phyloP scores from a whole-genome alignment of 208 protist genomes.

The Naegleria gruberi region DNA sequence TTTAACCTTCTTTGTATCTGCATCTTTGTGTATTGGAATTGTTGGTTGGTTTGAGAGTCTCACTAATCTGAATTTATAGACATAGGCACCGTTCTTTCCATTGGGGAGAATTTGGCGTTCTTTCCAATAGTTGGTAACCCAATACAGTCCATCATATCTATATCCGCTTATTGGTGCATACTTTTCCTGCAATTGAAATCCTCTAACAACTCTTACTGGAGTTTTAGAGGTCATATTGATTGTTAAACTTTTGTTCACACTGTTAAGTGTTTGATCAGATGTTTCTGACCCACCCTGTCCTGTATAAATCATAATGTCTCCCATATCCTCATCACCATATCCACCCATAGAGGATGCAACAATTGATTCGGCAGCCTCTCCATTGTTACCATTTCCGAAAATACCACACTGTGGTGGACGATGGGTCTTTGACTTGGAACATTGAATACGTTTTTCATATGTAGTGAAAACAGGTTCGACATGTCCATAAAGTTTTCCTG shows the following conservation, averaged over 20 bases:
- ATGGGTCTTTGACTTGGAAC: neutral
- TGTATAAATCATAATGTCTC: neutral
- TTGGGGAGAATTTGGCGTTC: neutral
- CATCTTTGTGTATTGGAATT: neutral
- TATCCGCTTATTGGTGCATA: neutral
- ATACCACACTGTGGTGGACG: neutral
- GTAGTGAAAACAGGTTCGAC: neutral
- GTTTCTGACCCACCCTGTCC: neutral
- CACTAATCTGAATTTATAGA: neutral
- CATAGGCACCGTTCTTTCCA: neutral
- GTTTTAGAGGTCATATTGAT: neutral
- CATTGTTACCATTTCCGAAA: neutral
- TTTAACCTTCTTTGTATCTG: neutral
- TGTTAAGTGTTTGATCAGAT: neutral
- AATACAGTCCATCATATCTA: conserved; percentile 8
- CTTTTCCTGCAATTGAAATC: neutral
- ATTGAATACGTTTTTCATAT: neutral
- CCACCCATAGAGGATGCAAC: neutral
- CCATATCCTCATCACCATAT: neutral
- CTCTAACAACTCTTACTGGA: neutral
- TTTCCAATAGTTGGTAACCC: neutral
- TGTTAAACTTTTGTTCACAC: neutral
- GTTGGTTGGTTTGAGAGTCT: neutral
- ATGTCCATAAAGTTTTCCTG: neutral
- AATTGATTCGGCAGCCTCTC: neutral